Percentiles rank a stretch among this genome's conserved stretches.
Evolutionary conservation across 768 basidiomycete species (phyloP).

Genomic region (Lentinula guzmanii): DNA sequence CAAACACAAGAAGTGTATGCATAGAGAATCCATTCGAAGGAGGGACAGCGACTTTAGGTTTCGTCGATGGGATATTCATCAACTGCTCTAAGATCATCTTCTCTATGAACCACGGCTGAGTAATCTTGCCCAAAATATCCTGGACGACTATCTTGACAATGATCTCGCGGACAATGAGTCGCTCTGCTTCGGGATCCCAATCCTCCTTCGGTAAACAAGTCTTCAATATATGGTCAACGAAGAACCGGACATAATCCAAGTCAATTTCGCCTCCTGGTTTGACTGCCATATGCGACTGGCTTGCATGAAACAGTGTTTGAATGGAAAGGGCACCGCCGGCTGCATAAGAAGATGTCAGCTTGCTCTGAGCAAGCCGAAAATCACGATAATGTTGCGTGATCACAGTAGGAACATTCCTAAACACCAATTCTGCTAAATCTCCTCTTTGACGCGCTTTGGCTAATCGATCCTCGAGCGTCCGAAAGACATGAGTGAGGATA

Average conservation of each 20-base stretch:
- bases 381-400: constrained; percentile 74
- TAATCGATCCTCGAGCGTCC: constrained; percentile 53
- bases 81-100: constrained; percentile 61
- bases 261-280: constrained; percentile 60
- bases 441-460: constrained; percentile 21
- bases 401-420: constrained; percentile 56
- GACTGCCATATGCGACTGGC: constrained; percentile 84
- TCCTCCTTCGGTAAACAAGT: constrained; percentile 73
- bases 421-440: constrained; percentile 58
- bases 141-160: constrained; percentile 71
- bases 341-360: constrained; percentile 66
- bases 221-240: constrained; percentile 71
- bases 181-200: constrained; percentile 70
- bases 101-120: constrained; percentile 90
- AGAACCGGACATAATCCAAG: constrained; percentile 73
- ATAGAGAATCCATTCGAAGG: constrained; percentile 28
- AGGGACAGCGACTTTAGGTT: constrained; percentile 18
- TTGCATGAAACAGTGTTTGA: constrained; percentile 67
- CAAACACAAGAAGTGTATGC: constrained; percentile 51
- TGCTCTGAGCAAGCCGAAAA: constrained; percentile 62
- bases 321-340: constrained; percentile 56
- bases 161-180: constrained; percentile 81
- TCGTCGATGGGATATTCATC: constrained; percentile 28
- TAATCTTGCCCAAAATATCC: constrained; percentile 61
- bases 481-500: constrained; percentile 53